Evolutionary conservation across 208 protist genomes (phyloP), one percentile per base, ranked within the genome.

Genomic region (Trypanosoma grayi): DNA sequence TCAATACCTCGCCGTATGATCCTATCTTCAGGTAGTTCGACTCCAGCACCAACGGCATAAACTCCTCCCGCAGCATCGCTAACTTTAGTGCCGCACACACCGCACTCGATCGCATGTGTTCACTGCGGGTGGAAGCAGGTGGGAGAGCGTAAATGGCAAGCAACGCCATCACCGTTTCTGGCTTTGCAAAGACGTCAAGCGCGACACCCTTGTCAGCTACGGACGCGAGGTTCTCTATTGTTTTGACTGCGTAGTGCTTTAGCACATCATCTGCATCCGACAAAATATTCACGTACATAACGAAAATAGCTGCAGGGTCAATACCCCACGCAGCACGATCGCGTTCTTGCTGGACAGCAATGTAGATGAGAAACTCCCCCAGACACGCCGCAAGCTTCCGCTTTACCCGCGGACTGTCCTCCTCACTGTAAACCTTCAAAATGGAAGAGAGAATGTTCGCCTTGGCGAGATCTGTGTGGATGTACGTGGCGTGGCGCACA

Each of bases 311-410:
- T 0, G 18, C 41, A 4, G 77, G 16, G 14, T 75, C 54, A 45
- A 95, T 71, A 13, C 71, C 75, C 85, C 90, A 95, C 37, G 60
- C 63, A 18, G 50, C 48, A 34, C 83, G 67, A 40, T 92, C 83
- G 55, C 61, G 58, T 51, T 81, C 84, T 24, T 71, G 64, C 55
- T 95, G 90, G 4, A 87, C 76, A 22, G 79, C 79, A 28, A 97
- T 77, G 63, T 96, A 97, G 53, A 96, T 96, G 48, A 96, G 66
- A 37, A 97, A 71, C 73, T 97, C 90, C 16, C 91, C 87, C 8
- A 93, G 55, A 63, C 89, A 95, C 14, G 82, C 81, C 22, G 94
- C 48, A 22, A 92, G 72, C 65, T 85, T 85, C 8, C 87, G 81
- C 51, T 79, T 71, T 65, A 95, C 89, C 4, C 55, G 51, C 40